Percentiles rank a stretch among this genome's conserved stretches.
These are phyloP conservation scores for Capsicum pubescens DNA, from an alignment of 257 asterid species.

Conservation along the genomic window DNA sequence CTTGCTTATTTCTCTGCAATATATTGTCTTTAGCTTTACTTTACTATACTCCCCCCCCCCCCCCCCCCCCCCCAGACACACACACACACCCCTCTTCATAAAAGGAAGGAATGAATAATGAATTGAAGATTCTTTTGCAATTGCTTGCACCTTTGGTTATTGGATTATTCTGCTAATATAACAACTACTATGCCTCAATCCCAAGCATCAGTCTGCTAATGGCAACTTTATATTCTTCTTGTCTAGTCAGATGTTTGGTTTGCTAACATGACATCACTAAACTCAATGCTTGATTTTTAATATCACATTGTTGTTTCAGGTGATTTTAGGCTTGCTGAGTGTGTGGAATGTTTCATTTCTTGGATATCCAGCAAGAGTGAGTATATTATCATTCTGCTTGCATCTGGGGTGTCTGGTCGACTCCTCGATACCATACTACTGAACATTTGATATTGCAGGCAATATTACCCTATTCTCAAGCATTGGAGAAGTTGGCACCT, in stretches of 20 bases:
- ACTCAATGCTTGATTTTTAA: constrained; percentile 24
- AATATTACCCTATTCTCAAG: constrained; percentile 96
- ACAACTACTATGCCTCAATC: neutral
- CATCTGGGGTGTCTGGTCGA: neutral
- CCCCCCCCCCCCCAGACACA: too few relatives aligned
- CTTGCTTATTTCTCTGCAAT: constrained; percentile 9
- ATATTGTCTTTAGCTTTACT: neutral
- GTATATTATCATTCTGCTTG: constrained; percentile 40
- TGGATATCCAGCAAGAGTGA: constrained; percentile 95
- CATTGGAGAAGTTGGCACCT: constrained; percentile 95
- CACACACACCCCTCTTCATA: too few relatives aligned
- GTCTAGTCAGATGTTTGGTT: neutral
- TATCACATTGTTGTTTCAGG: constrained; percentile 55
- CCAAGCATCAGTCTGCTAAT: neutral
- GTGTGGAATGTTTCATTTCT: constrained; percentile 98
- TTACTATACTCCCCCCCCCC: neutral
- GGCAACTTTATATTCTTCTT: constrained; percentile 10
- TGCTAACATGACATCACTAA: constrained; percentile 11
- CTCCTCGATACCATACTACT: constrained; percentile 26
- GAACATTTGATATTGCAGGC: constrained; percentile 60
- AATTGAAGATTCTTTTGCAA: constrained; percentile 11
- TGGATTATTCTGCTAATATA: constrained; percentile 1
- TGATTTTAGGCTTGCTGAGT: constrained; percentile 89
- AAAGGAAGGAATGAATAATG: too few relatives aligned
- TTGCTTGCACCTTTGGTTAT: neutral